Evolutionary conservation across 192 early-diverging fungal species (phyloP).

Genomic region (Mortierella alpina): DNA sequence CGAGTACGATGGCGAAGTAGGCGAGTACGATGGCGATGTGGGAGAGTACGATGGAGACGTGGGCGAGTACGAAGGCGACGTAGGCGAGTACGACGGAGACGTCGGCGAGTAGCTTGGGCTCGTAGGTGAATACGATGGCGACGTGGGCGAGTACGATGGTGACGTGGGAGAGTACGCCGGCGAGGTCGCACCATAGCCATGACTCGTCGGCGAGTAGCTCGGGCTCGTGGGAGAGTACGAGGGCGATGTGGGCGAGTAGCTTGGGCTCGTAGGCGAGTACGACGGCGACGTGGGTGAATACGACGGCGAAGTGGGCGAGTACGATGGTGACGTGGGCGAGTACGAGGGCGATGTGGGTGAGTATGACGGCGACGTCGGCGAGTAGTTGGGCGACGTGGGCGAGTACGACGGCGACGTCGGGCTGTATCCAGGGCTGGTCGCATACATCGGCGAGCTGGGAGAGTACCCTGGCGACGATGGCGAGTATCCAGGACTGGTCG

Average conservation of each 20-base stretch:
- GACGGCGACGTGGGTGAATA: slow-evolving; percentile 83
- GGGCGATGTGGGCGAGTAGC: slow-evolving; percentile 78
- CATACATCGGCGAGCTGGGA: slow-evolving; percentile 57
- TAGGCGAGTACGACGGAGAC: slow-evolving; percentile 77
- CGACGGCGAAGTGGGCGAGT: slow-evolving; percentile 79
- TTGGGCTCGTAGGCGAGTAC: slow-evolving; percentile 81
- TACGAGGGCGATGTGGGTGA: slow-evolving; percentile 83
- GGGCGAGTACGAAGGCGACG: slow-evolving; percentile 65
- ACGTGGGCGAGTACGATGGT: slow-evolving; percentile 80
- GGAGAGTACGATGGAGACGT: slow-evolving; percentile 18
- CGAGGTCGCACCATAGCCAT: slow-evolving; percentile 78
- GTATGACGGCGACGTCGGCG: slow-evolving; percentile 72
- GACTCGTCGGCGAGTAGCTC: slow-evolving; percentile 78
- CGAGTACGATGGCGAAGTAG: slow-evolving; percentile 59
- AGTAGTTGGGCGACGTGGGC: slow-evolving; percentile 74
- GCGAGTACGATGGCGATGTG: slow-evolving; percentile 10
- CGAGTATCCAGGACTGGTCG: slow-evolving; percentile 55
- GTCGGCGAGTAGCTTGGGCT: slow-evolving; percentile 78
- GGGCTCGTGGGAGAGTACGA: slow-evolving; percentile 77
- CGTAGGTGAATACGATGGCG: slow-evolving; percentile 79
- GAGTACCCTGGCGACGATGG: slow-evolving; percentile 64
- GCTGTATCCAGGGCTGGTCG: slow-evolving; percentile 54
- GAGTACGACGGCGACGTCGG: slow-evolving; percentile 71
- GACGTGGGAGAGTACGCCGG: slow-evolving; percentile 77
- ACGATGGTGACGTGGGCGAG: slow-evolving; percentile 76